Base-by-base conservation (phyloP, 305 asterid genomes). In the Rubia tinctorum region DNA sequence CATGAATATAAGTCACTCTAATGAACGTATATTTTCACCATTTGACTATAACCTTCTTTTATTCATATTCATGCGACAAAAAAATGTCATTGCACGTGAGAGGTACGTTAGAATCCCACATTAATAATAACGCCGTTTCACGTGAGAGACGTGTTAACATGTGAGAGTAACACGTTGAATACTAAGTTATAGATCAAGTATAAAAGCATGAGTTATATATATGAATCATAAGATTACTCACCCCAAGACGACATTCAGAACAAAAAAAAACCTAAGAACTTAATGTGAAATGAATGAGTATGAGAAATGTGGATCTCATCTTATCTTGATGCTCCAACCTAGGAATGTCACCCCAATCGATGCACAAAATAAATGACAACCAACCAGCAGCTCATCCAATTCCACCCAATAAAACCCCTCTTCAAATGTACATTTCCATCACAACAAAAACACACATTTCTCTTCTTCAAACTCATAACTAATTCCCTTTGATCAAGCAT, bases 401-500 rank as follows among this genome's bases (percentile, higher is more conserved):
- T 73, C 79, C 73, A 49, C 77, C 82, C 79, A 82, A 81, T 85
- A 83, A 78, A 79, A 75, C 59, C 75, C 72, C 3, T 64, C 17
- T 69, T 67, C 61, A 69, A 53, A 47, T 75, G 5, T 63, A 74
- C 60, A 73, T 49, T 56, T 82, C 80, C 71, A 64, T 55, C 77
- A 72, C 68, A 66, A 56, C 68, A 71, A 72, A 56, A 58, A 66
- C 72, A 66, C 11, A 39, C 80, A 72, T 51, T 61, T 71, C 67
- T 39, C 71, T 77, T 25, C 30, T 64, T 65, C 47, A 44, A 10
- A 12, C 18, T 45, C 53, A 43, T 0, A 8, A 17, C 55, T 14
- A 0, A 34, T 34, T 34, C 39, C 10, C 1, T 17, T 25, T 25
- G 64, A 34, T 11, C 68, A 65, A 82, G 39, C 71, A 88, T 84